Conservation (phyloP, 129 eudicot species). For the Smallanthus sonchifolius region DNA sequence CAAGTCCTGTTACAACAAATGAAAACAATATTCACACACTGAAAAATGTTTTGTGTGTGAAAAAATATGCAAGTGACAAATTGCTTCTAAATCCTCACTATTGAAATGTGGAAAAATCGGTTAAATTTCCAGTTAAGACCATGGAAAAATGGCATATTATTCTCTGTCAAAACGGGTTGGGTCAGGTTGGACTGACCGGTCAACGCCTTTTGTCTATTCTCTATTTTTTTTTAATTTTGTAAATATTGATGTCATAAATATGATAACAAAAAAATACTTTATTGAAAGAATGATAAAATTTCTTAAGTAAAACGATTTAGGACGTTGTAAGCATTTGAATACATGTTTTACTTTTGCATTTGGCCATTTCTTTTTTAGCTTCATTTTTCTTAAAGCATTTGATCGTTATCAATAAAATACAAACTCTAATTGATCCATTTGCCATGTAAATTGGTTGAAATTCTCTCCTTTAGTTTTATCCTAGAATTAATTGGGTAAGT, state of each 20-base stretch:
- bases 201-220: background rate
- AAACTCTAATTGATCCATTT: background rate
- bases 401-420: background rate
- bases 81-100: background rate
- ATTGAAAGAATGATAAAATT: background rate
- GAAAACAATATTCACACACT: background rate
- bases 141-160: background rate
- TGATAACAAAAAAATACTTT: background rate
- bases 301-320: background rate
- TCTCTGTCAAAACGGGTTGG: background rate
- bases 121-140: background rate
- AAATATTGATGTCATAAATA: background rate
- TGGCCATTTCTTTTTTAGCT: background rate
- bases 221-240: background rate
- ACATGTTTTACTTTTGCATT: background rate
- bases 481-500: no score
- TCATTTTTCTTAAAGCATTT: background rate
- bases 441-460: background rate
- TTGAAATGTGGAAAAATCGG: background rate
- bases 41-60: background rate
- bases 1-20: background rate
- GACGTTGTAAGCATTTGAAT: slow-evolving; percentile 4
- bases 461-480: background rate
- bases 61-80: background rate
- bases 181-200: background rate